These are phyloP conservation scores for Ramicandelaber brevisporus DNA, from an alignment of 192 early-diverging fungal genomes.

Conservation along the genomic window DNA sequence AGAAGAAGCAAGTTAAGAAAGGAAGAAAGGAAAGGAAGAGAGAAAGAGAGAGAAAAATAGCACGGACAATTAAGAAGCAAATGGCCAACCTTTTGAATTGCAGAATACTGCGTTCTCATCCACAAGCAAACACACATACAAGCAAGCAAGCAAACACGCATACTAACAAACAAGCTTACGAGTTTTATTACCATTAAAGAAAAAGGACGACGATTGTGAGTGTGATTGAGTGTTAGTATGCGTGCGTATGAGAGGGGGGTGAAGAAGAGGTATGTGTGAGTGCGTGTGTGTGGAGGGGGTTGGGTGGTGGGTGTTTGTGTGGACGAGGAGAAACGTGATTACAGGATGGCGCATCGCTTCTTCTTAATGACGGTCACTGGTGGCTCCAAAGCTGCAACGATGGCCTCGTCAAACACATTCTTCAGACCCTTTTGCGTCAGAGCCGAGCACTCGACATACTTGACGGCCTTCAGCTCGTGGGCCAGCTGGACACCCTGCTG, in stretches of 20 bases:
- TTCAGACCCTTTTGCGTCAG: slow-evolving; percentile 81
- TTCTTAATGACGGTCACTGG: slow-evolving; percentile 42
- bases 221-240: not conserved
- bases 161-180: not conserved
- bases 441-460: slow-evolving; percentile 84
- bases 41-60: slow-evolving; percentile 3
- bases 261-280: not conserved
- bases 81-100: not conserved
- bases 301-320: not conserved
- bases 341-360: slow-evolving; percentile 53
- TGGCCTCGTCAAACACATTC: slow-evolving; percentile 93
- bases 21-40: not conserved
- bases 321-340: slow-evolving; percentile 2
- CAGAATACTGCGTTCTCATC: not conserved
- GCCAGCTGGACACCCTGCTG: slow-evolving; percentile 66
- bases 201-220: not conserved
- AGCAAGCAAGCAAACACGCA: not conserved
- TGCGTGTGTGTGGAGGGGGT: not conserved
- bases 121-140: not conserved
- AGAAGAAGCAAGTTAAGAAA: slow-evolving; percentile 1
- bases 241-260: not conserved
- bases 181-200: not conserved
- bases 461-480: slow-evolving; percentile 59
- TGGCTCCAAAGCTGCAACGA: slow-evolving; percentile 85
- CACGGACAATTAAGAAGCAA: not conserved